Conservation (phyloP, 768 basidiomycete genomes). For the Russula sp. region DNA sequence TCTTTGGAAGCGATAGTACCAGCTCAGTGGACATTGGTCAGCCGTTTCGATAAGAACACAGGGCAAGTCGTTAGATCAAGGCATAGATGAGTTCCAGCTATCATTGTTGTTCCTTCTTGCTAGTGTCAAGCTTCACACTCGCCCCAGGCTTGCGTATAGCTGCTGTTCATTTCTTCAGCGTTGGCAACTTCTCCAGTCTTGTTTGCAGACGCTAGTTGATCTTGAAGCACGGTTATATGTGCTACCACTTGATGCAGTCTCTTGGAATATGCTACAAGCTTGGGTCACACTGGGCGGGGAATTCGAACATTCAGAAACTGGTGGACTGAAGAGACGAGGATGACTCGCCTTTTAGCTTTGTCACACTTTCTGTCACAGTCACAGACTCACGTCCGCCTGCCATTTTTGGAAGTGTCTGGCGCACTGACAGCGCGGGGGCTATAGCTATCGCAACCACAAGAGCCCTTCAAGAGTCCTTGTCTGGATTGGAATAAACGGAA, state of each 20-base stretch:
- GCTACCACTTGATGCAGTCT: constrained; percentile 18
- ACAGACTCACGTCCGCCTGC: not conserved
- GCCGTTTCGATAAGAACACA: not conserved
- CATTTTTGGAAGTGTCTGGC: not conserved
- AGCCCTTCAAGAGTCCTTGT: not conserved
- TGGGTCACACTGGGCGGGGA: constrained; percentile 21
- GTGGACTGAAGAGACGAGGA: not conserved
- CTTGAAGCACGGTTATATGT: constrained; percentile 16
- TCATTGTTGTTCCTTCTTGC: not conserved
- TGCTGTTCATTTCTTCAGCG: constrained; percentile 1
- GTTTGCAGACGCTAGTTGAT: not conserved
- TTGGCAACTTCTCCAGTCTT: not conserved
- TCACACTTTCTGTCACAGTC: constrained; percentile 5
- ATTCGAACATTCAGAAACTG: constrained; percentile 13
- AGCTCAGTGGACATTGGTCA: not conserved
- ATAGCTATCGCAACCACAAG: not conserved
- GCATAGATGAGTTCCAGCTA: not conserved
- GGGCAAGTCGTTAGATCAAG: constrained; percentile 5
- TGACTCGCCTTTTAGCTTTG: constrained; percentile 21
- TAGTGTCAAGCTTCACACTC: not conserved
- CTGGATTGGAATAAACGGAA: not conserved
- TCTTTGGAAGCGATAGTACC: too few species aligned
- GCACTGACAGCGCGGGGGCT: too few species aligned
- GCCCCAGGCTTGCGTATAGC: not conserved
- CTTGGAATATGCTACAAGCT: not conserved